Percentiles rank a stretch among this genome's conserved stretches.
These are phyloP conservation scores for Cercospora janseana DNA, from an alignment of 2,329 filamentous ascomycete genomes.

Conservation along the genomic window DNA sequence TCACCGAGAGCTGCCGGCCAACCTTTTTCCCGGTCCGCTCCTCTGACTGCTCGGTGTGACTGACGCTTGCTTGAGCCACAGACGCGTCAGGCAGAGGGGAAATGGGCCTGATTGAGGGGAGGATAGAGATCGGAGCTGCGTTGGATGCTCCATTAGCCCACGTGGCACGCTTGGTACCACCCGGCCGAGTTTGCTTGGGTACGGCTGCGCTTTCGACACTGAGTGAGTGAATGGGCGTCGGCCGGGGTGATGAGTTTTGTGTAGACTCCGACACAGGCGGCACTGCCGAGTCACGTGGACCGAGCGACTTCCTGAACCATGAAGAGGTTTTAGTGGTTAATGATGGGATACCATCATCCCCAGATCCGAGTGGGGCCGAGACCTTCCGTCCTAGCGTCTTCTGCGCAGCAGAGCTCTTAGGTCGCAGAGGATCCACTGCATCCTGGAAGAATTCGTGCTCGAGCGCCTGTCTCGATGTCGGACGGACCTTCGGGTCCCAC, in stretches of 20 bases:
- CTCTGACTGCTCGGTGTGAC: slow-evolving; percentile 46
- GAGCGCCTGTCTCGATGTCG: slow-evolving; percentile 90
- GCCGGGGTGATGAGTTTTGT: slow-evolving; percentile 44
- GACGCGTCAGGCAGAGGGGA: slow-evolving; percentile 95
- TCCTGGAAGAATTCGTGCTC: slow-evolving; percentile 93
- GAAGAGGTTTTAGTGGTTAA: slow-evolving; percentile 77
- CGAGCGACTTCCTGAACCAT: slow-evolving; percentile 95
- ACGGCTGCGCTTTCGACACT: slow-evolving; percentile 44
- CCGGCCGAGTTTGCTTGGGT: slow-evolving; percentile 54
- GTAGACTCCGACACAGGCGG: slow-evolving; percentile 56
- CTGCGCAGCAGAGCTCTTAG: slow-evolving; percentile 83
- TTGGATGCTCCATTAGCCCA: slow-evolving; percentile 78
- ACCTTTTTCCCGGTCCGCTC: slow-evolving; percentile 83
- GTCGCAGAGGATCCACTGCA: slow-evolving; percentile 84
- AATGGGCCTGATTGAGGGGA: slow-evolving; percentile 90
- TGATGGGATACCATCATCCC: slow-evolving; percentile 62
- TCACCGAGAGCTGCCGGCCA: slow-evolving; percentile 86
- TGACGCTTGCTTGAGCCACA: slow-evolving; percentile 78
- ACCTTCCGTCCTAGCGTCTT: slow-evolving; percentile 84
- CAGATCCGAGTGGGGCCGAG: slow-evolving; percentile 68
- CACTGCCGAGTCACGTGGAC: slow-evolving; percentile 70
- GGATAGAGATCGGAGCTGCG: slow-evolving; percentile 87
- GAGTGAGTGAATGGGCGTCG: slow-evolving; percentile 45
- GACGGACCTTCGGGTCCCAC: slow-evolving; percentile 93
- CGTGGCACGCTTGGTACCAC: slow-evolving; percentile 77